Evolutionary conservation across 1,139 yeast species (phyloP).

Genomic region (Sugiyamaella grinbergsii): DNA sequence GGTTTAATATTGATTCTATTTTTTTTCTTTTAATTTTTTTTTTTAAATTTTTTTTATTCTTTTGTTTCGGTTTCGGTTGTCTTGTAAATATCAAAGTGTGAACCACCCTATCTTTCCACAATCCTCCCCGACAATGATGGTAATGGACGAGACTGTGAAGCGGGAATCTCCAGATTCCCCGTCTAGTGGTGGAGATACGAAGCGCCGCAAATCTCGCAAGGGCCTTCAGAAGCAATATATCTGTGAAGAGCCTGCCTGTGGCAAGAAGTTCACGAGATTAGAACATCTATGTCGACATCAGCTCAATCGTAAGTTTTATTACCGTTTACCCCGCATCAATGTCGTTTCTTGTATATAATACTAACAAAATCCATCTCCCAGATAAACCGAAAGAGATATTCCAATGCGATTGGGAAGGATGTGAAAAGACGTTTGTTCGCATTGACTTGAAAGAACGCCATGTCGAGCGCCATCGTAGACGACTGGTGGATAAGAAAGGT

Average conservation of each 20-base stretch:
- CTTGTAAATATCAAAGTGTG: no score
- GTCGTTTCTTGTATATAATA: no score
- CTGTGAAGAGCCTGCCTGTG: slow-evolving; percentile 59
- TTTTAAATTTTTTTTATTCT: no score
- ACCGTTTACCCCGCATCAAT: no score
- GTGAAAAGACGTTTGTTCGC: slow-evolving; percentile 62
- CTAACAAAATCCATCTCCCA: slow-evolving; percentile 18
- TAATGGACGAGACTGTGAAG: slow-evolving; percentile 4
- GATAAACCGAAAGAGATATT: slow-evolving; percentile 48
- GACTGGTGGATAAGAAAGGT: slow-evolving; percentile 15
- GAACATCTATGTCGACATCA: slow-evolving; percentile 48
- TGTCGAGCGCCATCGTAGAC: slow-evolving; percentile 22
- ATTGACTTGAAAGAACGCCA: slow-evolving; percentile 57
- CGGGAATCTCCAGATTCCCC: slow-evolving; percentile 15
- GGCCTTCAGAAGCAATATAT: slow-evolving; percentile 40
- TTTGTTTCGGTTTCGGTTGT: no score
- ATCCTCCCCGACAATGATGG: no score
- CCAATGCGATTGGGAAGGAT: slow-evolving; percentile 52
- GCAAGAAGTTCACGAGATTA: slow-evolving; percentile 59
- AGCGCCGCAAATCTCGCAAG: slow-evolving; percentile 36
- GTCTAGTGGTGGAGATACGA: slow-evolving; percentile 14
- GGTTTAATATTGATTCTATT: no score
- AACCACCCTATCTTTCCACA: no score
- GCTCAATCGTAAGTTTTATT: slow-evolving; percentile 42
- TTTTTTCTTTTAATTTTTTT: no score